Evolutionary conservation across 2,329 filamentous ascomycete species (phyloP).

Genomic region (Hypoxylon rubiginosum): DNA sequence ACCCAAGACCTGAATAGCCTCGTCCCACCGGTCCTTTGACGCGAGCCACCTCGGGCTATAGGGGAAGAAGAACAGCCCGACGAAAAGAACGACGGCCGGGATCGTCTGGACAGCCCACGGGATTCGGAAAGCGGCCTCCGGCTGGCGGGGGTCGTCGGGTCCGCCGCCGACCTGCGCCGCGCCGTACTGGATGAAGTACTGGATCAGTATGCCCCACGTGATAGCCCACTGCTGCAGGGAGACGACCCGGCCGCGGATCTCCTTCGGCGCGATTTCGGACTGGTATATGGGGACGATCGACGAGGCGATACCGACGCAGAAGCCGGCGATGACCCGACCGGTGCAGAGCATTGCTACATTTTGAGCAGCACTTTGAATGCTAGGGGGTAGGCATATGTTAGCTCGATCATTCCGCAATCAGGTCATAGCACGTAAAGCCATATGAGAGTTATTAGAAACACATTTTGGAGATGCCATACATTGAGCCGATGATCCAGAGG

Average conservation of each 20-base stretch:
- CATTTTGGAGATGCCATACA: constrained; percentile 42
- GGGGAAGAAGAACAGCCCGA: constrained; percentile 71
- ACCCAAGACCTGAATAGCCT: constrained; percentile 71
- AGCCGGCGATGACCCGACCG: constrained; percentile 78
- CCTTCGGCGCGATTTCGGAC: constrained; percentile 72
- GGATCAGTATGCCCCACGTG: constrained; percentile 77
- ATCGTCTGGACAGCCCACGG: constrained; percentile 73
- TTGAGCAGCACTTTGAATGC: constrained; percentile 72
- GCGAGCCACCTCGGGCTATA: constrained; percentile 79
- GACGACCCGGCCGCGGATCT: constrained; percentile 71
- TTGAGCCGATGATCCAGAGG: constrained; percentile 65
- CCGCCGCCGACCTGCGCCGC: constrained; percentile 67
- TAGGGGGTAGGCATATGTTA: constrained; percentile 11
- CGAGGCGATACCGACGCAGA: constrained; percentile 81
- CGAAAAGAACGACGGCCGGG: constrained; percentile 66
- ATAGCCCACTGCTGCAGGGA: constrained; percentile 79
- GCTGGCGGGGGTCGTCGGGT: constrained; percentile 63
- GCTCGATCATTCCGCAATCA: neutral
- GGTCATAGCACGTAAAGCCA: too few species aligned
- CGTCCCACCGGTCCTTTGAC: constrained; percentile 75
- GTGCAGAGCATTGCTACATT: constrained; percentile 79
- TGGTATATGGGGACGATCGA: constrained; percentile 79
- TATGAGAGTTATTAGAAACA: too few species aligned
- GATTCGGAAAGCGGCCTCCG: constrained; percentile 68
- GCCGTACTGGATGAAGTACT: constrained; percentile 77